Base-by-base conservation (phyloP, 139 green algal genomes). In the Eudorina sp. region DNA sequence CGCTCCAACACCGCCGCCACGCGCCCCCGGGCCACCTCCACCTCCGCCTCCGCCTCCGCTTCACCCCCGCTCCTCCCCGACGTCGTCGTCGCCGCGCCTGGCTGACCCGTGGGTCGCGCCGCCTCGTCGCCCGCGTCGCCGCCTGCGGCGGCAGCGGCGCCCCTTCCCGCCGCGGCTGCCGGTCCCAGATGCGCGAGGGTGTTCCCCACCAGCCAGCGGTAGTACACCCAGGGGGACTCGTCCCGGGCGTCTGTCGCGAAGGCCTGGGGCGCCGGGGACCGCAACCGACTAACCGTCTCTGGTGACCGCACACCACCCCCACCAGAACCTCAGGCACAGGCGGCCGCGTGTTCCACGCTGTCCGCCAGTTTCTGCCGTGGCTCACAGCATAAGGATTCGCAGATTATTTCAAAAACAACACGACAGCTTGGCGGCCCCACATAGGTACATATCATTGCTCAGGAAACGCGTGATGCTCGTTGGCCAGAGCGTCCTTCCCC, bases 151-250 rank as follows among this genome's bases (percentile, higher is more conserved):
- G 69, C 23, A 0, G 27, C 43, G 43, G 36, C 19, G 14, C 38
- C 87, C 27, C 55, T 70, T 16, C 40, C 78, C 13, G 77, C 40
- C 23, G 62, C 43, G 4, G 40, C 46, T 41, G 82, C 84, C 36
- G 82, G 60, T 7, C 90, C 60, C 53, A 94, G n/a, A 53, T 92
- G 88, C 36, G 92, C 92, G 27, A 96, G 40, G 74, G 88, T 91
- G 88, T 93, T 92, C 55, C 93, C 94, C 38, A 99, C 86, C 77
- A 98, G 92, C 98, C 98, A 99, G 55, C 94, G 90, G 85, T 99
- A 96, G 89, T 99, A 99, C 55, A 99, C 92, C 96, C 96, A 99
- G 76, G 92, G 95, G 74, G 95, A 98, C 92, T 99, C 96, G 93
- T 99, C 98, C 16, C 94, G 82, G 18, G 96, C 95, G 88, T 99